Percentiles rank a stretch among this genome's conserved stretches.
phyloP scores from a whole-genome alignment of 2,329 filamentous ascomycete species.

The Neonectria coccinea region DNA sequence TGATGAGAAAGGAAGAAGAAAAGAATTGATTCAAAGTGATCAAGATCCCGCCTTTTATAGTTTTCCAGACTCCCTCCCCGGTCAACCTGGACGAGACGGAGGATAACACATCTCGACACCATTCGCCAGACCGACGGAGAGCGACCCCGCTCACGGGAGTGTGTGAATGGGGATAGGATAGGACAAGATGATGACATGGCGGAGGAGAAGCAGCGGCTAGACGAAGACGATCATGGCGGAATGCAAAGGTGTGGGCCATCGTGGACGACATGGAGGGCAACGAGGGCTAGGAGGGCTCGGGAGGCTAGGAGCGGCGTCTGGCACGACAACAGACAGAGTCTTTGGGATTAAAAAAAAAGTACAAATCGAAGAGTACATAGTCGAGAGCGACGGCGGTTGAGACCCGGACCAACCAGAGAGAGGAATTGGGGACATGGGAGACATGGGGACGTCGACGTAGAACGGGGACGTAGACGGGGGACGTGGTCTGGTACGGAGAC shows the following conservation, averaged over 20 bases:
- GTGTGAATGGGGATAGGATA: conserved; percentile 43
- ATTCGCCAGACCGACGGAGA: conserved; percentile 55
- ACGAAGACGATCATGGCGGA: conserved; percentile 51
- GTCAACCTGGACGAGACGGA: conserved; percentile 51
- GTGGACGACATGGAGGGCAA: conserved; percentile 45
- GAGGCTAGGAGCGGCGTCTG: conserved; percentile 47
- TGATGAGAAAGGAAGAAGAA: conserved; percentile 67
- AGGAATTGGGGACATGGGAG: conserved; percentile 35
- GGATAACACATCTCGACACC: conserved; percentile 58
- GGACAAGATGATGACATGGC: conserved; percentile 51
- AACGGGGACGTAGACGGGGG: conserved; percentile 13
- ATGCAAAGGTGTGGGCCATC: conserved; percentile 51
- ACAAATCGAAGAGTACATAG: conserved; percentile 28
- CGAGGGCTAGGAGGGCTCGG: conserved; percentile 33
- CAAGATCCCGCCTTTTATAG: conserved; percentile 73
- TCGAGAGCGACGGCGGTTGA: conserved; percentile 32
- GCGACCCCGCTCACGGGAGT: conserved; percentile 57
- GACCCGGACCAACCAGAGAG: conserved; percentile 43
- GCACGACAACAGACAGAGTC: conserved; percentile 32
- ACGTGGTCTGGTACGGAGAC: not conserved
- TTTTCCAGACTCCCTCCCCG: conserved; percentile 57
- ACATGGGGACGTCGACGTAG: conserved; percentile 24
- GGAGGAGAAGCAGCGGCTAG: conserved; percentile 45
- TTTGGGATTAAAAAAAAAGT: conserved; percentile 33
- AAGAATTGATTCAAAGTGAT: conserved; percentile 56